Base-by-base conservation (phyloP, 208 protist genomes). In the Trichomonas vaginalis region DNA sequence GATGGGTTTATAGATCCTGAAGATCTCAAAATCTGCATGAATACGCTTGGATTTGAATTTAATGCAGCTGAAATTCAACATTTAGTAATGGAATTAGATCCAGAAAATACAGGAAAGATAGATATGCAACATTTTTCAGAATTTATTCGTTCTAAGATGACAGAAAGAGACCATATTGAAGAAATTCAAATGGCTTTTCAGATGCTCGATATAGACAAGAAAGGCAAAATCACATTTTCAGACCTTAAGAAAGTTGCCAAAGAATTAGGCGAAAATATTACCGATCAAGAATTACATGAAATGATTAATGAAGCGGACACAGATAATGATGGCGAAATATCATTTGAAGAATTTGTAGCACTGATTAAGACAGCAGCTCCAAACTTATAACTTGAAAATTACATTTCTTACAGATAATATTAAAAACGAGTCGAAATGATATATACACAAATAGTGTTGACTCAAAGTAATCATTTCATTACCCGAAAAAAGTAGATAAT, bases 1-100 rank as follows among this genome's bases (percentile, higher is more conserved):
- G 70, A 83, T 51, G 98, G 98, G 27, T 97, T 96, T 14, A 99
- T 99, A 95, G 99, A 99, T 96, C 98, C 97, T 27, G 99, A 99
- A 95, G 99, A 99, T 97, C 98, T 99, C 96, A 99, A 99, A 97
- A 99, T 99, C 35, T 99, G 98, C 56, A 99, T 99, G 98, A 98
- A 99, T 48, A 99, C 99, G 27, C 97, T 99, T 0, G 99, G 99
- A 45, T 99, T 99, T 97, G 99, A 99, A 96, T 98, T 98, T 12
- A 99, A 99, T 97, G 99, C 99, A 90, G 97, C 98, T 95, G 97
- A 98, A 96, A 97, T 98, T 86, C 97, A 98, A 96, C 97, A 97
- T 95, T 98, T 98, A 96, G 97, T 98, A 42, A 49, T 82, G 4
- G 97, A 98, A 90, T 97, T 98, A 80, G 98, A 98, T 96, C 97